phyloP scores from a whole-genome alignment of 176 grass and related monocot species.

The Miscanthus lutarioriparius region DNA sequence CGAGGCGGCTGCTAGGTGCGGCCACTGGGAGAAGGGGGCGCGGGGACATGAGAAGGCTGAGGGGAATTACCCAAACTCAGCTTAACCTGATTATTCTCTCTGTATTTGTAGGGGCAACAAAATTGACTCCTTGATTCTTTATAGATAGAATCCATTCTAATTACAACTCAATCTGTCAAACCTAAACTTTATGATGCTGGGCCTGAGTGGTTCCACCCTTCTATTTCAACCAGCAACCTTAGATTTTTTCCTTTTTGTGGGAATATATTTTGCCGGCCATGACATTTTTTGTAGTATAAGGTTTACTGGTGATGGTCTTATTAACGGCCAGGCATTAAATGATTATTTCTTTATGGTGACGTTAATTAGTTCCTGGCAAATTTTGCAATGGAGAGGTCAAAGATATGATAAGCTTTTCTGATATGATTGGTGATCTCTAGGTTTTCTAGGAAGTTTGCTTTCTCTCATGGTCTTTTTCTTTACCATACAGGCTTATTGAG shows the following conservation, averaged over 20 bases:
- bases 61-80: background rate
- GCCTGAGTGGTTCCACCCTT: background rate
- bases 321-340: background rate
- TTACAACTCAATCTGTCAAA: background rate
- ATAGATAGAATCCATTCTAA: background rate
- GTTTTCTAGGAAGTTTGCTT: background rate
- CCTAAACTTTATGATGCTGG: background rate
- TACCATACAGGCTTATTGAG: constrained; percentile 16
- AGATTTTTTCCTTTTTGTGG: background rate
- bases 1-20: background rate
- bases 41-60: background rate
- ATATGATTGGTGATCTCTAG: constrained; percentile 9
- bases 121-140: background rate
- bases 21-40: background rate
- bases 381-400: background rate
- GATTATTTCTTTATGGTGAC: background rate
- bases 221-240: background rate
- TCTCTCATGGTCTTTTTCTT: constrained; percentile 14
- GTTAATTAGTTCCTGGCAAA: background rate
- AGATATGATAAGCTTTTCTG: background rate
- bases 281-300: background rate
- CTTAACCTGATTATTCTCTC: background rate
- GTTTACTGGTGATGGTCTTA: background rate
- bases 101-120: background rate
- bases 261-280: background rate